Conservation (phyloP, 179 eudicot species). For the Spinacia oleracea region DNA sequence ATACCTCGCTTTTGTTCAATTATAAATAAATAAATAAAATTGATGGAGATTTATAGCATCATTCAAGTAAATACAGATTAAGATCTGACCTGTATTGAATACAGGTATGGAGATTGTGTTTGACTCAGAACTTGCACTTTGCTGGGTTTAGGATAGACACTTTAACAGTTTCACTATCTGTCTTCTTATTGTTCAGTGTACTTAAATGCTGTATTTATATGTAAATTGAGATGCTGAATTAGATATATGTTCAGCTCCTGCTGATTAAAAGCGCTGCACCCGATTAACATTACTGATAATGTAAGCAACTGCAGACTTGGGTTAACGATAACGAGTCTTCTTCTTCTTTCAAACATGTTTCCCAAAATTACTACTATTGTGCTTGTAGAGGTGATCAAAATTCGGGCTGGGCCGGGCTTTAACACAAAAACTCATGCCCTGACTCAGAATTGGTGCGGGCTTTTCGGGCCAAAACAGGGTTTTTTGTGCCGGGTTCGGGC, state of each 20-base stretch:
- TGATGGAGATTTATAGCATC: no score
- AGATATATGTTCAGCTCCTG: background rate
- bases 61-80: no score
- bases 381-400: background rate
- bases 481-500: no score
- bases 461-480: no score
- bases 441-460: no score
- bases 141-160: slow-evolving; percentile 1
- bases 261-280: background rate
- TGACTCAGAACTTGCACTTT: slow-evolving; percentile 15
- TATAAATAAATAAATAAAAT: no score
- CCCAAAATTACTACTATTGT: background rate
- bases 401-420: no score
- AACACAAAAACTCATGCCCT: no score
- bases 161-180: background rate
- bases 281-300: background rate
- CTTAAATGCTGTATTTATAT: background rate
- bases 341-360: background rate
- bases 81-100: no score
- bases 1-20: no score
- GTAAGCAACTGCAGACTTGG: background rate
- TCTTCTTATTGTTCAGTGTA: background rate
- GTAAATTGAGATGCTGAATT: background rate
- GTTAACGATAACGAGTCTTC: background rate
- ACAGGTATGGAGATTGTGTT: background rate